Evolutionary conservation across 345 rosid genomes (phyloP).

Genomic region (Cardamine chenopodiifolia): DNA sequence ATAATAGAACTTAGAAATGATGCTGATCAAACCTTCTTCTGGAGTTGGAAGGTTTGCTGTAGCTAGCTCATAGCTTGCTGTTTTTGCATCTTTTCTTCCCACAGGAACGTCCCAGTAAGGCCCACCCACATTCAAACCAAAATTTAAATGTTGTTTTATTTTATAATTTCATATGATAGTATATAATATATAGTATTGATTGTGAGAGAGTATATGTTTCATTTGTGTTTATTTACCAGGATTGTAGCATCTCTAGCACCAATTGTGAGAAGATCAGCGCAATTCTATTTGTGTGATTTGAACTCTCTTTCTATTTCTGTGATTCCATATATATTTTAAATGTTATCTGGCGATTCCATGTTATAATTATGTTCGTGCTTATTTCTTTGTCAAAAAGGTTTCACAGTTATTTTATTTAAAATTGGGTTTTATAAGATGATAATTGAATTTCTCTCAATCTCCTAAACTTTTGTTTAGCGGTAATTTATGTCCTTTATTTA

Average conservation of each 20-base stretch:
- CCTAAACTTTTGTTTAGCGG: too few species aligned
- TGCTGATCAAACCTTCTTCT: conserved; percentile 58
- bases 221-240: conserved; percentile 50
- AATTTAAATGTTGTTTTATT: not conserved
- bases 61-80: conserved; percentile 61
- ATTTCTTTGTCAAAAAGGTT: too few species aligned
- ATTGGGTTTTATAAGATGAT: too few species aligned
- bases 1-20: conserved; percentile 62
- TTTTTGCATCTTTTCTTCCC: conserved; percentile 90
- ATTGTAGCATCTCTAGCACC: conserved; percentile 90
- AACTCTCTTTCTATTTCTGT: too few species aligned
- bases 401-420: too few species aligned
- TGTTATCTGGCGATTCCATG: too few species aligned
- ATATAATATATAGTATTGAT: not conserved
- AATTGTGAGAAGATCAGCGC: conserved; percentile 87
- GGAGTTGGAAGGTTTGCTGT: conserved; percentile 60
- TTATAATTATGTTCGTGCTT: too few species aligned
- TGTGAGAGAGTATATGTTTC: not conserved
- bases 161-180: not conserved
- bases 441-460: too few species aligned
- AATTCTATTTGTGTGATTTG: too few species aligned
- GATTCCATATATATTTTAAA: too few species aligned
- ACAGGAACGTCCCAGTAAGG: conserved; percentile 94
- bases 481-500: too few species aligned
- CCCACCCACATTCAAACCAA: conserved; percentile 71